Conservation (phyloP, 2,329 filamentous ascomycete genomes). For the Monilinia aucupariae region DNA sequence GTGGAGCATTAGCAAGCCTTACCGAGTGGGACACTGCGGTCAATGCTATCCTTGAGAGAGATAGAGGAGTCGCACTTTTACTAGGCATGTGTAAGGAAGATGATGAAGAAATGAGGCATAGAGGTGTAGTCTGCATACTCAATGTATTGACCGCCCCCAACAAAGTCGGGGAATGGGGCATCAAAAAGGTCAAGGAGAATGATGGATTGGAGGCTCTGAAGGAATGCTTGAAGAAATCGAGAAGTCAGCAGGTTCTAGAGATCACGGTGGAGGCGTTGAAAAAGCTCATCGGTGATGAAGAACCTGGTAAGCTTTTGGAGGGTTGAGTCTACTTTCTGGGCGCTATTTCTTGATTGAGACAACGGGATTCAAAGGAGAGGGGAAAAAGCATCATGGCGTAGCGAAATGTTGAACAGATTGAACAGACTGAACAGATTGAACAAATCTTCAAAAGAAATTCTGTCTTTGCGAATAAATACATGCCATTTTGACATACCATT, state of each 20-base stretch:
- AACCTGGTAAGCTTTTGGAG: not conserved
- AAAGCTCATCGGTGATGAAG: slow-evolving; percentile 30
- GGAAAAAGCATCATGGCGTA: not conserved
- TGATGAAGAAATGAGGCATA: slow-evolving; percentile 59
- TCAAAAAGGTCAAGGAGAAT: slow-evolving; percentile 54
- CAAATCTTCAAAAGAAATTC: too few relatives aligned
- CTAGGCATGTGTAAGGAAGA: slow-evolving; percentile 74
- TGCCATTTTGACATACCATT: too few relatives aligned
- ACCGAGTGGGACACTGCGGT: slow-evolving; percentile 74
- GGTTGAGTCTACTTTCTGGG: too few relatives aligned
- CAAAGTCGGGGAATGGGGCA: slow-evolving; percentile 56
- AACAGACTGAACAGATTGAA: too few relatives aligned
- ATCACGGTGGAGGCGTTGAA: slow-evolving; percentile 69
- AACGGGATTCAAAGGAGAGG: too few relatives aligned
- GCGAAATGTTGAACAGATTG: not conserved
- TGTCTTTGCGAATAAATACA: too few relatives aligned
- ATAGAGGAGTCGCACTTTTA: slow-evolving; percentile 70
- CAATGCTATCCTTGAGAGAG: slow-evolving; percentile 61
- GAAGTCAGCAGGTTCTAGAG: slow-evolving; percentile 64
- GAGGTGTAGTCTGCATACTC: slow-evolving; percentile 69
- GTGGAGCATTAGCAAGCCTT: slow-evolving; percentile 80
- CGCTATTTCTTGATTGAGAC: too few relatives aligned
- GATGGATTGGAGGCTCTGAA: slow-evolving; percentile 65
- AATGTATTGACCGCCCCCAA: slow-evolving; percentile 67
- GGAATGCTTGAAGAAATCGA: slow-evolving; percentile 61